phyloP scores from a whole-genome alignment of 768 basidiomycete genomes.

The Termitomyces sp. region DNA sequence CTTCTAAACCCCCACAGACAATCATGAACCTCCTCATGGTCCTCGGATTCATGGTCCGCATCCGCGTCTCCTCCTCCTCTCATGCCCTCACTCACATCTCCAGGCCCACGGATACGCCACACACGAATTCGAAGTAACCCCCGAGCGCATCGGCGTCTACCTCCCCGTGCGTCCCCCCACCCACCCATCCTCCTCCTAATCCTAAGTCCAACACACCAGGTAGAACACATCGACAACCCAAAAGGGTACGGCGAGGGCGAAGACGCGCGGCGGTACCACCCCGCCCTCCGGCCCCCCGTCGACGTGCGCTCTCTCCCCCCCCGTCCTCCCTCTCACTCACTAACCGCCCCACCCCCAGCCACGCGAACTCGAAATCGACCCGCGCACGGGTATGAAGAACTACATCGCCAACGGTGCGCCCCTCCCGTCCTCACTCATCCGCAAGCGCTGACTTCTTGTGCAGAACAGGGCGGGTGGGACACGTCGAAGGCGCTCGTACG shows the following conservation, averaged over 20 bases:
- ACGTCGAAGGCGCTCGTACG: conserved; percentile 80
- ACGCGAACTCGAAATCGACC: conserved; percentile 81
- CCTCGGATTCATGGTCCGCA: conserved; percentile 79
- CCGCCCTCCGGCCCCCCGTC: conserved; percentile 76
- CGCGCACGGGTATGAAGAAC: conserved; percentile 89
- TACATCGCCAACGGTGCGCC: conserved; percentile 77
- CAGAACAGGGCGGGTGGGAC: conserved; percentile 79
- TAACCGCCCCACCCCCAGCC: conserved; percentile 40
- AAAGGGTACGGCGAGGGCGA: conserved; percentile 85
- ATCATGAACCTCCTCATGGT: conserved; percentile 89
- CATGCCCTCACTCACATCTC: background rate
- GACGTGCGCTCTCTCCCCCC: conserved; percentile 45
- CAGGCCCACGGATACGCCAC: conserved; percentile 82
- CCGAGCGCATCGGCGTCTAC: conserved; percentile 79
- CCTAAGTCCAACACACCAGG: too few relatives aligned
- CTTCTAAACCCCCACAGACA: conserved; percentile 44
- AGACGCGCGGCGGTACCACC: conserved; percentile 77
- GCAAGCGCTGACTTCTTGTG: too few relatives aligned
- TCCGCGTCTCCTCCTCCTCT: background rate
- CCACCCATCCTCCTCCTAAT: too few relatives aligned
- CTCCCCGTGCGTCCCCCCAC: conserved; percentile 65
- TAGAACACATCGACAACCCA: conserved; percentile 91
- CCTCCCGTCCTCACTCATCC: too few relatives aligned
- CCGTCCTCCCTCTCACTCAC: background rate
- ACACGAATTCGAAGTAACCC: conserved; percentile 81